Base-by-base conservation (phyloP, 176 grass and related monocot genomes). In the Ensete ventricosum region DNA sequence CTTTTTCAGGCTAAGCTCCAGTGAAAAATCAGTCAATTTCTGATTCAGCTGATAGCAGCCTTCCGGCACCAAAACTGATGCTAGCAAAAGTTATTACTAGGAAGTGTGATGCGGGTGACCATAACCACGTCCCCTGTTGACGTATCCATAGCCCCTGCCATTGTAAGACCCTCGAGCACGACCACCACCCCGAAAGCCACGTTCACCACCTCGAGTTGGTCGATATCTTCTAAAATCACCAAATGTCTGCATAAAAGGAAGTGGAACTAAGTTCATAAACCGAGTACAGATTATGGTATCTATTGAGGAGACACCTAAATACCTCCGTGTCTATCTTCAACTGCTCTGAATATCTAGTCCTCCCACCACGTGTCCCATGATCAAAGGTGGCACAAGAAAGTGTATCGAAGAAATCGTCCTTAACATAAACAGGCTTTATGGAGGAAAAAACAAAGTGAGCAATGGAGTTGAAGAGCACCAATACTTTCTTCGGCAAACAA, bases 351-450 rank as follows among this genome's bases (percentile, higher is more conserved):
- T 85, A 87, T 55, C 57, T 84, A 9, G 86, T 67, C 53, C 90
- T 82, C 49, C 86, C 86, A 8, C 82, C 86, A 43, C 77, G 86
- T 51, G 73, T 77, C 72, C 90, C 86, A 50, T 82, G 90, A 62
- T 87, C 86, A 75, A 89, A 85, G 66, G 84, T 82, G 64, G 82
- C 74, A 12, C 75, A 74, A 84, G 91, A 91, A 54, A 90, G 88
- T 72, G 91, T 85, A 82, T 90, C 91, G 25, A 95, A 95, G 60
- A 95, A 95, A 67, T 90, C 91, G 10, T 95, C 91, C 78, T 95
- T 95, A 23, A 88, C 85, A 73, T 95, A 95, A 20, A 88, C 91
- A 71, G 85, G 76, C 91, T 95, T 82, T 55, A 74, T 62, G 50
- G 64, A 76, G 58, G 63, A 34, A 25, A 69, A 43, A 43, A 43